These are phyloP conservation scores for Nemania diffusa DNA, from an alignment of 2,329 filamentous ascomycete species.

Conservation along the genomic window DNA sequence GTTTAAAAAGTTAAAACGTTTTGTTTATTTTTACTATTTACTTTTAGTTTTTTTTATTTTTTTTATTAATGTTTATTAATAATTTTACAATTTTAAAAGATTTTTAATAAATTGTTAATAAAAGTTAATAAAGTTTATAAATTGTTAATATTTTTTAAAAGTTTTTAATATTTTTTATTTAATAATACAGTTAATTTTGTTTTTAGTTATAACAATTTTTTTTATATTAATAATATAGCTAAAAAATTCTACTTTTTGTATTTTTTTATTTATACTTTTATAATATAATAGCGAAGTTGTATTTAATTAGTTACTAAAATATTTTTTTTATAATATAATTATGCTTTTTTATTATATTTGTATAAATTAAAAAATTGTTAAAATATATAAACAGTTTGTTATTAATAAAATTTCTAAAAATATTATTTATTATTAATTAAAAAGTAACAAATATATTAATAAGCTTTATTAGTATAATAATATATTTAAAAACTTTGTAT, in stretches of 20 bases:
- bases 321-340: background rate
- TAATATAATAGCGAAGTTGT: background rate
- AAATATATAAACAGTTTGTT: too few relatives aligned
- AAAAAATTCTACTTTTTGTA: too few relatives aligned
- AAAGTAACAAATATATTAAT: background rate
- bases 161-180: too few relatives aligned
- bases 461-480: background rate
- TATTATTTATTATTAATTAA: background rate
- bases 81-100: too few relatives aligned
- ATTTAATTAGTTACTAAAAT: background rate
- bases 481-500: background rate
- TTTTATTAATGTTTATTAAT: background rate
- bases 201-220: too few relatives aligned
- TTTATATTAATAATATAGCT: too few relatives aligned
- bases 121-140: too few relatives aligned
- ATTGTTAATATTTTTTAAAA: too few relatives aligned
- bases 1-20: too few relatives aligned
- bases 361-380: slow-evolving; percentile 1
- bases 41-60: background rate
- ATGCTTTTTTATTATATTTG: background rate
- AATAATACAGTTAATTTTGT: too few relatives aligned
- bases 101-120: too few relatives aligned
- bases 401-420: slow-evolving; percentile 1
- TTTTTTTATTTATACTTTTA: background rate
- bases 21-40: background rate